Conservation (phyloP, 345 rosid species). For the Populus alba region DNA sequence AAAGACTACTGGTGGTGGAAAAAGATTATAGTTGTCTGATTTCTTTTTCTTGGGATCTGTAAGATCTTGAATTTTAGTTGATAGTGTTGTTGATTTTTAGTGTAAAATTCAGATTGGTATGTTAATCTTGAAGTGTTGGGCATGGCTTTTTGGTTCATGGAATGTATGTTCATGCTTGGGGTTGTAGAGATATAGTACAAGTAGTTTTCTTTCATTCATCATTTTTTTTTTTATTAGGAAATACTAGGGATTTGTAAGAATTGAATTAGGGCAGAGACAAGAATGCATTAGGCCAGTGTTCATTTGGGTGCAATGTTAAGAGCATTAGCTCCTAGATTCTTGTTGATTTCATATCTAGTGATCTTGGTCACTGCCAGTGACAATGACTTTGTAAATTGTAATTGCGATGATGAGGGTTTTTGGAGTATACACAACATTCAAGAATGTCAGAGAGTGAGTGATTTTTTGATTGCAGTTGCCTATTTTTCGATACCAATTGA, state of each 20-base stretch:
- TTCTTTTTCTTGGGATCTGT: background rate
- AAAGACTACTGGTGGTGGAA: background rate
- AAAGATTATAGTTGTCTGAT: background rate
- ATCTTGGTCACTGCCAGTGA: slow-evolving; percentile 50
- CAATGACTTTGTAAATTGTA: slow-evolving; percentile 52
- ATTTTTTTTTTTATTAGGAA: background rate
- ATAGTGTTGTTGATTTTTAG: background rate
- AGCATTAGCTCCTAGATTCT: slow-evolving; percentile 47
- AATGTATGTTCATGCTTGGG: background rate
- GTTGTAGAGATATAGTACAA: background rate
- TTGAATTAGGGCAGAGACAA: background rate
- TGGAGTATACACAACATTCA: slow-evolving; percentile 62
- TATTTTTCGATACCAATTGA: slow-evolving; percentile 94
- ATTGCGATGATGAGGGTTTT: slow-evolving; percentile 83
- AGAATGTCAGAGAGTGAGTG: slow-evolving; percentile 92
- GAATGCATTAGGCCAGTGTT: slow-evolving; percentile 24
- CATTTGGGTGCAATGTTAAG: slow-evolving; percentile 58
- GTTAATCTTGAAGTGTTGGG: slow-evolving; percentile 18
- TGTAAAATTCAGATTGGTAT: background rate
- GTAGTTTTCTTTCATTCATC: background rate
- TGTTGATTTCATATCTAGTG: slow-evolving; percentile 42
- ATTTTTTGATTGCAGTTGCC: slow-evolving; percentile 81
- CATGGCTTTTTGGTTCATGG: slow-evolving; percentile 3
- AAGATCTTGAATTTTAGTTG: slow-evolving; percentile 32
- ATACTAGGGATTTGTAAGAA: background rate